Evolutionary conservation across 306 rosid genomes (phyloP).

Genomic region (Pyrus communis): DNA sequence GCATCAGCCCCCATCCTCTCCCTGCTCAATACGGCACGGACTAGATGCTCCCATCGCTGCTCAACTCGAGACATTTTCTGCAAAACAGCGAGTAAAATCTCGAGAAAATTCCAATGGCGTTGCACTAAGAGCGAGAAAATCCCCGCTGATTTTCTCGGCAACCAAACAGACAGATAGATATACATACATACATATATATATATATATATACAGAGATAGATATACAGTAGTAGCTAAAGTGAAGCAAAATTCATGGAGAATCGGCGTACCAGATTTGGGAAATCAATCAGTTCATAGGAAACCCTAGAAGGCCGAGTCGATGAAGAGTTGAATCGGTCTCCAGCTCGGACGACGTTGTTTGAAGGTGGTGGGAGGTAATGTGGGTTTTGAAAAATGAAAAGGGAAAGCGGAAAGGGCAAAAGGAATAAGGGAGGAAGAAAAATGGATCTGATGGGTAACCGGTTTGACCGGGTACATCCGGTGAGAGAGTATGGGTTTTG

Average conservation of each 20-base stretch:
- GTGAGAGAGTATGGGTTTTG: constrained; percentile 1
- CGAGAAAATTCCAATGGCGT: neutral
- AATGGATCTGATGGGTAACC: constrained; percentile 1
- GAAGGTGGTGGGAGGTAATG: neutral
- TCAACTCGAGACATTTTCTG: constrained; percentile 72
- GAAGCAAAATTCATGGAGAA: neutral
- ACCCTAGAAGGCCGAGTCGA: constrained; percentile 29
- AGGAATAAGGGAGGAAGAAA: neutral
- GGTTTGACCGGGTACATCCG: constrained; percentile 37
- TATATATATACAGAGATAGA: no score
- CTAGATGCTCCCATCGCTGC: constrained; percentile 84
- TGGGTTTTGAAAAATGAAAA: neutral
- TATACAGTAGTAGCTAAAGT: neutral
- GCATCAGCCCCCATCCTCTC: constrained; percentile 70
- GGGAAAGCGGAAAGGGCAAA: neutral
- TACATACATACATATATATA: no score
- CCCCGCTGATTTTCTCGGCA: neutral
- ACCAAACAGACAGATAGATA: neutral
- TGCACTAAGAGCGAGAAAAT: neutral
- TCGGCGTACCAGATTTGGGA: constrained; percentile 22
- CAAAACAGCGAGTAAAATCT: neutral
- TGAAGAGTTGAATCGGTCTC: constrained; percentile 25
- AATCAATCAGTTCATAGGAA: neutral
- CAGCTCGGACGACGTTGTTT: neutral
- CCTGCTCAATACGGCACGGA: constrained; percentile 73